A percentile compares a stretch with the other conserved stretches of the same genome.
phyloP scores from a whole-genome alignment of 106 monocot genomes.

The Triglochin maritima region DNA sequence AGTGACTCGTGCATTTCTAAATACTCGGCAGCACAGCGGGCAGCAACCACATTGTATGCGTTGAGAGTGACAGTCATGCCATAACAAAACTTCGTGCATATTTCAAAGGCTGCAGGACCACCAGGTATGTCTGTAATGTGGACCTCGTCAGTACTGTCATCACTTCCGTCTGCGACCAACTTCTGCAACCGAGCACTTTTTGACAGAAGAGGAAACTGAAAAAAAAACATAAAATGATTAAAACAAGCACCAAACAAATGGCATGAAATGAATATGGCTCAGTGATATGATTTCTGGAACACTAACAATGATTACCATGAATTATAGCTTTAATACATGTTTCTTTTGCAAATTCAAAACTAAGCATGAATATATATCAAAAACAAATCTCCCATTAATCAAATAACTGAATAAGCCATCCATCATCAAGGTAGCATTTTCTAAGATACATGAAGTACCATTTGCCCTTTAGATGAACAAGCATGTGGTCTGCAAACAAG shows the following conservation, averaged over 20 bases:
- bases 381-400: too few species aligned
- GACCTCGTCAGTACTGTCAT: conserved; percentile 48
- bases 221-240: neutral
- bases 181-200: conserved; percentile 63
- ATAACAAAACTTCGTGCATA: conserved; percentile 93
- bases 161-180: conserved; percentile 26
- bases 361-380: too few species aligned
- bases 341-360: too few species aligned
- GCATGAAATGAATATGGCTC: neutral
- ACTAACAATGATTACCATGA: neutral
- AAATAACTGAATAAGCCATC: too few species aligned
- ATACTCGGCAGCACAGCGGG: conserved; percentile 76
- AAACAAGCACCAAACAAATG: neutral
- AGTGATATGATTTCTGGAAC: neutral
- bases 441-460: too few species aligned
- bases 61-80: conserved; percentile 81
- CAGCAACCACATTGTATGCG: conserved; percentile 73
- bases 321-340: too few species aligned
- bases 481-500: too few species aligned
- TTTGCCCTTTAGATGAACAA: too few species aligned
- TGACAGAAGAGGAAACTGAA: conserved; percentile 83
- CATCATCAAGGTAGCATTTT: too few species aligned
- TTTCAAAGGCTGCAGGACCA: conserved; percentile 68
- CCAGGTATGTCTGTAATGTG: conserved; percentile 66
- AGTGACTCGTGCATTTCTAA: conserved; percentile 74